Base-by-base conservation (phyloP, 2,329 filamentous ascomycete species). In the Periconia digitata region DNA sequence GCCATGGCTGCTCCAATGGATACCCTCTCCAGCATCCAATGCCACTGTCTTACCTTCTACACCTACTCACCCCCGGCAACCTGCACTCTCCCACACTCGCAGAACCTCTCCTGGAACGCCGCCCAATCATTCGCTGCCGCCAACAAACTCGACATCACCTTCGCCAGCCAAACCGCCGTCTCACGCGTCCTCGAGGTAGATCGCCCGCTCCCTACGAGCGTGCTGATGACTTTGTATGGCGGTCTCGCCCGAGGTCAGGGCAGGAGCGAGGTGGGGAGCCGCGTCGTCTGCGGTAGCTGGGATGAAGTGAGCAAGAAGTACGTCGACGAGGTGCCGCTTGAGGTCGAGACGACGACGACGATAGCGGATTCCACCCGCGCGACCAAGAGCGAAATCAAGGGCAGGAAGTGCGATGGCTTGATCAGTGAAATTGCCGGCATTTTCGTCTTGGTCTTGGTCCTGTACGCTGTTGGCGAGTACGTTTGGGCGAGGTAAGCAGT, bases 21-120 rank as follows among this genome's bases (percentile, higher is more conserved):
- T 29, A 35, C 35, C 20, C 49, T 61, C 12, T 50, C 58, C 36
- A 57, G 59, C 29, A 45, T 66, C 2, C 51, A 58, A 34, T 67
- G 63, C 42, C 58, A 58, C 40, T 67, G 63, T 40, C 40, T 67
- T 0, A 56, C 60, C 18, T 60, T 63, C 43, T 58, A 56, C 7
- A 49, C 55, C 10, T 50, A 53, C 27, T 47, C 57, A 16, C 44
- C 42, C 29, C 60, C 62, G 10, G 54, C 48, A 1, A 23, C 53
- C 8, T 66, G 63, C 58, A 51, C 55, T 4, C 53, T 60, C 34
- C 43, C 62, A 20, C 55, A 54, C 37, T 54, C 57, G 1, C 55
- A 60, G 18, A 49, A 50, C 1, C 53, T 66, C 6, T 54, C 57
- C 46, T 67, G 62, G 62, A 38, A 55, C 15, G 51, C 56, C 0